Evolutionary conservation across 1,139 yeast genomes (phyloP), one percentile per base, ranked within the genome.

Genomic region (Taphrina flavorubra): DNA sequence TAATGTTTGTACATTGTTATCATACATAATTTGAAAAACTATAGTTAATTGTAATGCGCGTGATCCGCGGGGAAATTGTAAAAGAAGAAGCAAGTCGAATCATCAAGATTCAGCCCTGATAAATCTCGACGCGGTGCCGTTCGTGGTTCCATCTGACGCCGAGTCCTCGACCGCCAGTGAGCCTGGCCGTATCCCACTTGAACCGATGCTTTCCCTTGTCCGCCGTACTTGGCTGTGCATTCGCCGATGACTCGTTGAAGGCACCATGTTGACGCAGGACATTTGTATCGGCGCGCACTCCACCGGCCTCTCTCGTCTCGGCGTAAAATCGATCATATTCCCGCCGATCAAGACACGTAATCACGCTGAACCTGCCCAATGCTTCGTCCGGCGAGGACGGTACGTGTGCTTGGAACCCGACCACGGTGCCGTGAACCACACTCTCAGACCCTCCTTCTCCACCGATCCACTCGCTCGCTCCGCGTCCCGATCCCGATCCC

Each of bases 101-200:
- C 42, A 11, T 13, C 46, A 40, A 25, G 51, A 11, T 16, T 18
- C 42, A 44, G 11, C 62, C 62, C 25, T 58, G 62, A 51, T 62
- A 62, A 53, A 62, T 62, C 51, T 62, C 66, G 42, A 53, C 58
- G 4, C 66, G 59, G 31, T 51, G 25, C 20, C 47, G 51, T 34
- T 62, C 66, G 31, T 53, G 51, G 47, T 62, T 62, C 66, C 66
- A 62, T 18, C 66, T 18, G 59, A 62, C 37, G 59, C 66, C 57
- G 59, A 62, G 18, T 20, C 66, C 66, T 37, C 58, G 51, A 39
- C 53, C 40, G 16, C 62, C 51, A 5, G 58, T 40, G 53, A 39
- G 42, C 13, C 66, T 51, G 6, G 59, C 66, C 20, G 66, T 62
- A 13, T 62, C 66, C 59, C 59, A 62, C n/a, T 11, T 39, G 53